Percentiles rank a stretch among this genome's conserved stretches.
phyloP scores from a whole-genome alignment of 192 early-diverging fungal genomes.

The Coemansia sp. region DNA sequence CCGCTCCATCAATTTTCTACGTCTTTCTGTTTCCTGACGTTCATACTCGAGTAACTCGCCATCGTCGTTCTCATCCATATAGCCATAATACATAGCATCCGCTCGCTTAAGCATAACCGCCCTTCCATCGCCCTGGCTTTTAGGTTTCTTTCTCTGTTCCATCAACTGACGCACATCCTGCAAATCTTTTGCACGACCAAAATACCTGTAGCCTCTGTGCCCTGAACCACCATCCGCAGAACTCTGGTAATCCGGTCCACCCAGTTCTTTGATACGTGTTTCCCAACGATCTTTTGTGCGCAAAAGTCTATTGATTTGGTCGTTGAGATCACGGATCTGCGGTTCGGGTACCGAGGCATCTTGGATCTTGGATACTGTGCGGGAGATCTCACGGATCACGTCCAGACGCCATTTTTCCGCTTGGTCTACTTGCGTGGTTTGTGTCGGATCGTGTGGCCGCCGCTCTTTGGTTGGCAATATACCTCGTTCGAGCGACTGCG shows the following conservation, averaged over 20 bases:
- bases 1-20: conserved; percentile 22
- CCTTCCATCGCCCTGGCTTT: conserved; percentile 58
- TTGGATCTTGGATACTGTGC: conserved; percentile 86
- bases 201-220: conserved; percentile 93
- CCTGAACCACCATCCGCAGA: conserved; percentile 90
- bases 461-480: conserved; percentile 59
- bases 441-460: conserved; percentile 72
- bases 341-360: conserved; percentile 85
- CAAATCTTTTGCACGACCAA: conserved; percentile 92
- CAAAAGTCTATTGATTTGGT: conserved; percentile 92
- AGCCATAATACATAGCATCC: conserved; percentile 95
- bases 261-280: conserved; percentile 81
- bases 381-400: conserved; percentile 83
- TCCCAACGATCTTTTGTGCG: conserved; percentile 94
- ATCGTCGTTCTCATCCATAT: conserved; percentile 87
- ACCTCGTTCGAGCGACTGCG: conserved; percentile 80
- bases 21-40: conserved; percentile 55
- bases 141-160: conserved; percentile 58
- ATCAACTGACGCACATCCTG: conserved; percentile 92
- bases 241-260: conserved; percentile 87
- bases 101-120: conserved; percentile 71
- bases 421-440: conserved; percentile 67
- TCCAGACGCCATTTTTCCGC: conserved; percentile 91
- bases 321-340: conserved; percentile 92
- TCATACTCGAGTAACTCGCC: conserved; percentile 77